These are phyloP conservation scores for Phytopythium delawarense DNA, from an alignment of 352 stramenopile species.

Conservation along the genomic window DNA sequence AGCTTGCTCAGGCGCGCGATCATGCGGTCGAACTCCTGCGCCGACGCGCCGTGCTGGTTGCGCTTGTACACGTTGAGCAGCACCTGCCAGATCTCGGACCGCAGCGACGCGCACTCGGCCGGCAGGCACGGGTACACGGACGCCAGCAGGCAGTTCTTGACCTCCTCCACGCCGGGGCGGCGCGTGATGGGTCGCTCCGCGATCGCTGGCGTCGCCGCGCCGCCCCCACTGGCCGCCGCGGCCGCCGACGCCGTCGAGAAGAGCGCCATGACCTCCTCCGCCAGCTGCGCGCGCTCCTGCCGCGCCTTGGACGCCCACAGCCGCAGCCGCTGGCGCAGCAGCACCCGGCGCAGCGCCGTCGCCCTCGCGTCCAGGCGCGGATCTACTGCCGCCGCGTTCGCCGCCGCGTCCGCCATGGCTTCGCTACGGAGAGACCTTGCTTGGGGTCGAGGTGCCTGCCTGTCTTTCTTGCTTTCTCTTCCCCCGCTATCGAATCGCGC, in stretches of 20 bases:
- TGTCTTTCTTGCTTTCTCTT: neutral
- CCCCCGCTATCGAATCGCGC: neutral
- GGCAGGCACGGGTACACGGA: conserved; percentile 47
- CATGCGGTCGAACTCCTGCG: conserved; percentile 76
- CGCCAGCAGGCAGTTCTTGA: conserved; percentile 54
- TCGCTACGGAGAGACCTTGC: neutral
- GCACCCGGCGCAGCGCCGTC: conserved; percentile 34
- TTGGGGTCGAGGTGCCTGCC: too few species aligned
- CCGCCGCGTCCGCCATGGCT: neutral
- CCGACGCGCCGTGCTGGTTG: conserved; percentile 62
- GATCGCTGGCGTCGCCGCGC: conserved; percentile 9
- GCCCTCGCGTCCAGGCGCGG: conserved; percentile 2
- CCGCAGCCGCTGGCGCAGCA: conserved; percentile 45
- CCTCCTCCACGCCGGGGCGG: conserved; percentile 68
- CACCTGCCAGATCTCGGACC: conserved; percentile 79
- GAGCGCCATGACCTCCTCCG: conserved; percentile 51
- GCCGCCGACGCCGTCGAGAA: conserved; percentile 43
- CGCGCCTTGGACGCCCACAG: conserved; percentile 49
- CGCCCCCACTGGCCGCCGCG: conserved; percentile 3
- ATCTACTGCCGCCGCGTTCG: too few species aligned
- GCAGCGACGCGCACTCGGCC: conserved; percentile 39
- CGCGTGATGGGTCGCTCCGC: conserved; percentile 49
- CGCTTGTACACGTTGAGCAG: conserved; percentile 78
- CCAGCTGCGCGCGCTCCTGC: conserved; percentile 50
- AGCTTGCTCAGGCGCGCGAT: conserved; percentile 56